Conservation (phyloP, 371 early-diverging fungal species). For the Lichtheimia ramosa region DNA sequence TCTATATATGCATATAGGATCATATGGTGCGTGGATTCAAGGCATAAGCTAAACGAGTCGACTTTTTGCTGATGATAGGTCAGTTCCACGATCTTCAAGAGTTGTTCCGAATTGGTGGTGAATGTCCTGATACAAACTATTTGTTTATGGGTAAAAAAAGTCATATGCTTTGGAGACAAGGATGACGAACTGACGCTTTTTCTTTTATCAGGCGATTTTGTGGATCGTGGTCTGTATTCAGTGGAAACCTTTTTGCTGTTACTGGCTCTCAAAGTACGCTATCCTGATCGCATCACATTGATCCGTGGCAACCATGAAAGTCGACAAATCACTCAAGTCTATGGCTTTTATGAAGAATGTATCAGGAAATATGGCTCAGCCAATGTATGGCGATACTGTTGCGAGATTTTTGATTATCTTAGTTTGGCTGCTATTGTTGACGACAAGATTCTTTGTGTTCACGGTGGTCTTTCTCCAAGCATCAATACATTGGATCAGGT, state of each 20-base stretch:
- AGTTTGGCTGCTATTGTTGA: conserved; percentile 94
- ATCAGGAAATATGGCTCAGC: conserved; percentile 96
- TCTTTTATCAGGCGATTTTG: conserved; percentile 83
- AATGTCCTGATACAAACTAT: conserved; percentile 97
- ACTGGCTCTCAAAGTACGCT: conserved; percentile 94
- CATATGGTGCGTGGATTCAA: too few relatives aligned
- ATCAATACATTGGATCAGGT: conserved; percentile 95
- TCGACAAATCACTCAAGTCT: conserved; percentile 98
- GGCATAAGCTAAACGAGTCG: background rate
- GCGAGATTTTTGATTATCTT: conserved; percentile 98
- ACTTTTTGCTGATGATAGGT: conserved; percentile 29
- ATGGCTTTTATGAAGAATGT: conserved; percentile 99
- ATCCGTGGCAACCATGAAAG: conserved; percentile 99
- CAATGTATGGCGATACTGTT: conserved; percentile 98
- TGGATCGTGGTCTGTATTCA: conserved; percentile 98
- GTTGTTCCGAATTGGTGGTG: conserved; percentile 94
- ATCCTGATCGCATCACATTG: conserved; percentile 94
- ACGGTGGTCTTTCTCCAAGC: conserved; percentile 96
- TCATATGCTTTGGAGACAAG: background rate
- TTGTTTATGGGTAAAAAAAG: conserved; percentile 86
- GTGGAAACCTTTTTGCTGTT: conserved; percentile 99
- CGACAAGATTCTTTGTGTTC: conserved; percentile 95
- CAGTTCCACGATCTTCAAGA: conserved; percentile 98
- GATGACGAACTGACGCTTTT: background rate
- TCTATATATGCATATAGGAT: background rate